phyloP scores from a whole-genome alignment of 768 basidiomycete species.

The Lactarius pseudohatsudake region DNA sequence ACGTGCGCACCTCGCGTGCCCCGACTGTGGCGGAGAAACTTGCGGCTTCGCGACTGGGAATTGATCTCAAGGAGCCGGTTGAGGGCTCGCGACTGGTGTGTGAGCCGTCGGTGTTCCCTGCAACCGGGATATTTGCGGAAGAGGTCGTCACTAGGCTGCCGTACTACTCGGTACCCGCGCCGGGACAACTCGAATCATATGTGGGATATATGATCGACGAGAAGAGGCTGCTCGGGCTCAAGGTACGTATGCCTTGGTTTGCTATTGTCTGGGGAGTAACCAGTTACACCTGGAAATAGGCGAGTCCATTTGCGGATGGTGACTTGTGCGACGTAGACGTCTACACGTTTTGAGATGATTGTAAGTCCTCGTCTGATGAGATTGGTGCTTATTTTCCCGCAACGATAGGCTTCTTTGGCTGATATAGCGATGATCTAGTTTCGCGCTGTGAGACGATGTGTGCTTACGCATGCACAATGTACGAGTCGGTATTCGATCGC shows the following conservation, averaged over 20 bases:
- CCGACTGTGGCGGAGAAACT: slow-evolving; percentile 11
- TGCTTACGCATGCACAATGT: too few species aligned
- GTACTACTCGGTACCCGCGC: slow-evolving; percentile 29
- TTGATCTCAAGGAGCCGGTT: neutral
- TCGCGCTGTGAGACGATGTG: too few species aligned
- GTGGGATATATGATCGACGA: slow-evolving; percentile 43
- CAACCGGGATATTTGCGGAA: slow-evolving; percentile 31
- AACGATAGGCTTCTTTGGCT: too few species aligned
- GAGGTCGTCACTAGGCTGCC: slow-evolving; percentile 35
- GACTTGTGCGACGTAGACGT: slow-evolving; percentile 41
- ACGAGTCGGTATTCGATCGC: slow-evolving; percentile 4
- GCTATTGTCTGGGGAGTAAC: neutral
- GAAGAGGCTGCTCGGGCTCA: slow-evolving; percentile 36
- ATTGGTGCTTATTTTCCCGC: too few species aligned
- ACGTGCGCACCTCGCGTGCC: slow-evolving; percentile 28
- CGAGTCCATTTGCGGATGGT: slow-evolving; percentile 35
- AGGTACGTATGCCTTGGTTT: slow-evolving; percentile 20
- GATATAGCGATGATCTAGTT: too few species aligned
- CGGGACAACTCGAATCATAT: slow-evolving; percentile 28
- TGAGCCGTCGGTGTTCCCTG: slow-evolving; percentile 13
- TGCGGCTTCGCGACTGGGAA: slow-evolving; percentile 6
- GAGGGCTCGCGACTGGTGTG: slow-evolving; percentile 11
- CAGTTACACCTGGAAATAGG: slow-evolving; percentile 17
- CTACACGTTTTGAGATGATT: slow-evolving; percentile 36
- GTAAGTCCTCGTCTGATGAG: neutral